Base-by-base conservation (phyloP, 2,329 filamentous ascomycete genomes). In the Diaporthe sp. region DNA sequence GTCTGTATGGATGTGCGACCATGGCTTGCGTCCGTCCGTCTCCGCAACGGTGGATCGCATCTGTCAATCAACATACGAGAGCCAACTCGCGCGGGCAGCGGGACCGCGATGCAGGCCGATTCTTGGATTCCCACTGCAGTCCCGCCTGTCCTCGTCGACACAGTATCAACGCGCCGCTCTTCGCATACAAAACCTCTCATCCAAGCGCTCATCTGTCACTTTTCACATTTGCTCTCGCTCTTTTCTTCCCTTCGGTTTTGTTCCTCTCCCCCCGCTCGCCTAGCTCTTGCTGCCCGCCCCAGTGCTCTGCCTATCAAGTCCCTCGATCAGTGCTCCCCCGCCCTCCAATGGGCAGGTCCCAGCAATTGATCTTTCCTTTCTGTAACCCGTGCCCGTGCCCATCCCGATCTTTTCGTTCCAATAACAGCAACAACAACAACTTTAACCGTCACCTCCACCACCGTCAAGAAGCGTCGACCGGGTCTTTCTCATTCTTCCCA, bases 151-250 rank as follows among this genome's bases (percentile, higher is more conserved):
- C 28, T 44, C 15, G 25, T 46, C 28, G 10, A 49, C 28, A 51
- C 62, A 7, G 44, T 31, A 46, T 28, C 42, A 25, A 12, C 25
- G 7, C 62, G 28, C 44, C 46, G 62, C 31, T 53, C 13, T 68
- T 39, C 19, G 31, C 62, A 68, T 37, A 53, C 28, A 68, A 68
- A 37, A 51, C 31, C 62, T 53, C 19, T 53, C 22, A 13, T 53
- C 46, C 65, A 53, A 17, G 39, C 46, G 31, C 65, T 68, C 22
- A 28, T 42, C 46, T 53, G 65, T 53, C 65, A 68, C 34, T 53
- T 68, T 68, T 68, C 65, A 68, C 65, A 68, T 68, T 42, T 42
- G 65, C 46, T 34, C 34, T 53, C 22, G 65, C 65, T 39, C n/a
- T 39, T 68, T 68, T 68, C 61, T 44, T 31, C 28, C 19, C 39